Percentiles rank a stretch among this genome's conserved stretches.
phyloP scores from a whole-genome alignment of 2,329 filamentous ascomycete species.

The Colletotrichum camelliae region DNA sequence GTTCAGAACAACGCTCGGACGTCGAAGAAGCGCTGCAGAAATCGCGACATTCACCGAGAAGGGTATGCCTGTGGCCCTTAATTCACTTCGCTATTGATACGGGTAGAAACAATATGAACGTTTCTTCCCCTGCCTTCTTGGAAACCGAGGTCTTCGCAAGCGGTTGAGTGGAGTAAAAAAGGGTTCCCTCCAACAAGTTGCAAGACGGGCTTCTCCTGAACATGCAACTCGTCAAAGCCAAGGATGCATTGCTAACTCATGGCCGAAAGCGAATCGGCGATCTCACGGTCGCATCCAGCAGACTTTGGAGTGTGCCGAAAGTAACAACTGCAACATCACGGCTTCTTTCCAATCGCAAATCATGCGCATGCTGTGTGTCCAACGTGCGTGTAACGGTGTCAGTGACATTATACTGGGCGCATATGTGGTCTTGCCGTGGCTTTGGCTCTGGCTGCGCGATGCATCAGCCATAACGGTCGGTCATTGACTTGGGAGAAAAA shows the following conservation, averaged over 20 bases:
- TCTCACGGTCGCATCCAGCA: not conserved
- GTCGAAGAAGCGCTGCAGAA: not conserved
- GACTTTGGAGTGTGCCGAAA: not conserved
- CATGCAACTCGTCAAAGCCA: not conserved
- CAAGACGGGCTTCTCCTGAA: not conserved
- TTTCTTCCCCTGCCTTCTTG: not conserved
- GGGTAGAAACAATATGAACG: not conserved
- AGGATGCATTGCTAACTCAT: not conserved
- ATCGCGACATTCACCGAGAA: not conserved
- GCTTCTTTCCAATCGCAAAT: not conserved
- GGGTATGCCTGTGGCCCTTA: not conserved
- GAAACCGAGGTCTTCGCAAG: not conserved
- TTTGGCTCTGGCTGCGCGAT: not conserved
- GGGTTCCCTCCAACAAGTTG: not conserved
- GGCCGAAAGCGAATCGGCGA: not conserved
- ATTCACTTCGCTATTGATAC: not conserved
- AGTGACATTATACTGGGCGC: not conserved
- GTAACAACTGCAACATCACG: not conserved
- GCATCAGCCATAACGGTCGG: not conserved
- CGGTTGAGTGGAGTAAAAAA: not conserved
- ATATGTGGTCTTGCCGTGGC: not conserved
- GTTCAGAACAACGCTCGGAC: not conserved
- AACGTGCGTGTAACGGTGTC: not conserved
- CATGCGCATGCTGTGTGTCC: not conserved
- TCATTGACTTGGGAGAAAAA: not conserved